Conservation (phyloP, 306 rosid genomes). For the Acacia acuminata region DNA sequence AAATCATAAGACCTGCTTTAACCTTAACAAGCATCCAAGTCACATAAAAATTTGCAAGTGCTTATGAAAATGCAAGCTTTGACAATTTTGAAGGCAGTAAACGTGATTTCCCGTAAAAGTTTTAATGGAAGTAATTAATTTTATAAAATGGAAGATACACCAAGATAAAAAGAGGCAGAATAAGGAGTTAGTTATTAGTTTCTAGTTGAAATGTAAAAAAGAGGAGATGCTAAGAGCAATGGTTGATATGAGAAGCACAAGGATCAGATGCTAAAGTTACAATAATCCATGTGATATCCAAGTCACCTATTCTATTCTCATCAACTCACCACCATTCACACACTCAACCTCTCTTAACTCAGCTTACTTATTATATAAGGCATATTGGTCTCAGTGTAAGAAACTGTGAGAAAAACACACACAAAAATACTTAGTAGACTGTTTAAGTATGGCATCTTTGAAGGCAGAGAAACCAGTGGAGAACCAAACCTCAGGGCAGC, state of each 20-base stretch:
- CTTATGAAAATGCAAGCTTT: neutral
- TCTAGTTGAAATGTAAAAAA: neutral
- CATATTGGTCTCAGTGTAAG: neutral
- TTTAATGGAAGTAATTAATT: neutral
- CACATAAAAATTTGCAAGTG: neutral
- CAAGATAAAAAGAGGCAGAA: neutral
- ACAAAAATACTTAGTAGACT: neutral
- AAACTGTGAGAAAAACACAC: neutral
- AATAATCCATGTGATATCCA: slow-evolving; percentile 3
- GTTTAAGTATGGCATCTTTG: slow-evolving; percentile 32
- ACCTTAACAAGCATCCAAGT: neutral
- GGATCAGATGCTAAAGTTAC: slow-evolving; percentile 30
- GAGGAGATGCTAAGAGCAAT: neutral
- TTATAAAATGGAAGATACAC: too few relatives aligned
- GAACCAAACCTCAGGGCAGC: slow-evolving; percentile 39
- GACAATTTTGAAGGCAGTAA: neutral
- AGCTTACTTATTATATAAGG: neutral
- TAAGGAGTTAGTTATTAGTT: neutral
- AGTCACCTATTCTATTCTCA: slow-evolving; percentile 28
- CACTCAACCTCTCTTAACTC: neutral
- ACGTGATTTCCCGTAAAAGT: neutral
- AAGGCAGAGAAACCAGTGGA: slow-evolving; percentile 43
- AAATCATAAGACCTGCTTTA: neutral
- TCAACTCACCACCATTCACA: slow-evolving; percentile 24
- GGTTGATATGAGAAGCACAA: slow-evolving; percentile 4